Evolutionary conservation across 2,329 filamentous ascomycete species (phyloP), one percentile per base, ranked within the genome.

Genomic region (Xylaria sp.): DNA sequence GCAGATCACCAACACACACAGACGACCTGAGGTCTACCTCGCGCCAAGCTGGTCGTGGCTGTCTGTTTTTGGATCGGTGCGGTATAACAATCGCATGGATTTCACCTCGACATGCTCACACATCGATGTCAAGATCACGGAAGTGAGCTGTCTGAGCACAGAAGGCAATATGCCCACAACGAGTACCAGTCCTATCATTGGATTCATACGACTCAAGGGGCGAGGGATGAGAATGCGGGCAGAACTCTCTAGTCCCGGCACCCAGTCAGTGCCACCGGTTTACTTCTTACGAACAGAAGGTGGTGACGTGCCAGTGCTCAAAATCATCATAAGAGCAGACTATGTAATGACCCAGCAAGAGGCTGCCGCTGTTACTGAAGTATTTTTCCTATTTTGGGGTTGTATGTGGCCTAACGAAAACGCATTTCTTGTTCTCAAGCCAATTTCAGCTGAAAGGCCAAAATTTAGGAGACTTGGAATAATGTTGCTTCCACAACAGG

Each of bases 21-120:
- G 51, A 18, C 52, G 43, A 20, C 64, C 64, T 10, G 56, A 43
- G 10, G 18, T n/a, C 18, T 66, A 63, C 54, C 18, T 62, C 6
- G 66, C 62, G 7, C 69, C 69, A 1, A 68, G 62, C 56, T 71
- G 69, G 69, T 68, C 69, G 43, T 71, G 69, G 69, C 55, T 65
- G n/a, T 67, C 68, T 1, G 56, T 70, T n/a, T 67, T 70, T 23
- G 68, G 68, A 12, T 8, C 9, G 3, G 31, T 68, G 3, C 1
- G 10, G 1, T 65, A 65, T 54, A 2, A 13, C 1, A 70, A 70
- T 41, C 54, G 68, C 28, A 70, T 68, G 65, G 68, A 70, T 39
- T 68, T 57, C 43, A 13, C 13, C 9, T 52, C 48, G 25, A 12
- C 5, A 0, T 52, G 58, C 28, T 65, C 66, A 9, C n/a, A 3